Percentiles rank a stretch among this genome's conserved stretches.
phyloP scores from a whole-genome alignment of 2,329 filamentous ascomycete species.

The Claviceps pazoutovae region DNA sequence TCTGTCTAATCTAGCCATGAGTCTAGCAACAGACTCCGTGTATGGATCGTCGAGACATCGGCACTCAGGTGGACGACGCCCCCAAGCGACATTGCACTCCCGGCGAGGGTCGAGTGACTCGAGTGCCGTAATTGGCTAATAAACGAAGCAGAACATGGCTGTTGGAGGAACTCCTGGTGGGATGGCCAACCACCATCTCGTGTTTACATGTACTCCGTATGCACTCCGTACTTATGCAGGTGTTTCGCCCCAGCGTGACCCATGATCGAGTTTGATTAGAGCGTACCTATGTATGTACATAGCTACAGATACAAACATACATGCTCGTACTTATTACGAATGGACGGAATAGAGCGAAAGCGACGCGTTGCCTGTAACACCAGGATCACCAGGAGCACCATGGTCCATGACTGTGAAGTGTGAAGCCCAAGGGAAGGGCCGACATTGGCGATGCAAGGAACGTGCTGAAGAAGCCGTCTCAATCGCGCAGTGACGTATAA shows the following conservation, averaged over 20 bases:
- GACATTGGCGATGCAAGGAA: no score
- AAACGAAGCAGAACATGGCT: background rate
- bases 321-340: no score
- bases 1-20: background rate
- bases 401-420: no score
- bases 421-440: no score
- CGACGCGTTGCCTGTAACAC: no score
- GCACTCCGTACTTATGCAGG: background rate
- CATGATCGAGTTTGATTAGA: constrained; percentile 2
- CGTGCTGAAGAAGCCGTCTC: no score
- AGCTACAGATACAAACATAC: no score
- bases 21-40: background rate
- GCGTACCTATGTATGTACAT: background rate
- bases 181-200: constrained; percentile 2
- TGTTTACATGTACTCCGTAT: constrained; percentile 2
- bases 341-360: no score
- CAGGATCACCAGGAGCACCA: no score
- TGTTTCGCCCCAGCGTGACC: constrained; percentile 5
- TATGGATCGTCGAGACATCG: background rate
- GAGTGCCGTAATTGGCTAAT: background rate
- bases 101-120: background rate
- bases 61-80: background rate
- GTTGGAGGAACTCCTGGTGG: background rate
- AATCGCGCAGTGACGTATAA: no score
- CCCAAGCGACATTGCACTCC: background rate